phyloP scores from a whole-genome alignment of 768 basidiomycete species.

The Suillus occidentalis region DNA sequence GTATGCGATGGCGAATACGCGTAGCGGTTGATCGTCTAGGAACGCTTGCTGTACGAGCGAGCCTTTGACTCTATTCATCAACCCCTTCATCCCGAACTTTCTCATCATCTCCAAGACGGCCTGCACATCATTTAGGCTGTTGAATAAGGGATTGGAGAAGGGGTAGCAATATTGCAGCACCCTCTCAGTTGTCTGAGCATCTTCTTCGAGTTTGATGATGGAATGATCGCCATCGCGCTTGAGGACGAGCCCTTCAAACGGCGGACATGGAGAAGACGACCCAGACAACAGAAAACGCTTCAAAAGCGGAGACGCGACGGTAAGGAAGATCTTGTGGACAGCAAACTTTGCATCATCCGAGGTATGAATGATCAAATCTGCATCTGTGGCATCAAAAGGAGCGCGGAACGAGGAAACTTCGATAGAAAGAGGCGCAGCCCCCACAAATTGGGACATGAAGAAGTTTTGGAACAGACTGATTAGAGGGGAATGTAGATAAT shows the following conservation, averaged over 20 bases:
- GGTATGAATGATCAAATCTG: constrained; percentile 44
- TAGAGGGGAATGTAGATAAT: not conserved
- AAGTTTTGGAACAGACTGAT: not conserved
- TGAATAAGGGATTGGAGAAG: constrained; percentile 31
- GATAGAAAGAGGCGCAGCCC: constrained; percentile 26
- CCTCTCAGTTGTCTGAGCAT: constrained; percentile 29
- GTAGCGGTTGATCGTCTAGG: constrained; percentile 33
- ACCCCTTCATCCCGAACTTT: constrained; percentile 40
- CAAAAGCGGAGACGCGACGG: constrained; percentile 43
- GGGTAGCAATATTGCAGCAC: constrained; percentile 41
- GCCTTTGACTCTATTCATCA: constrained; percentile 30
- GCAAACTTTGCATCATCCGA: constrained; percentile 44
- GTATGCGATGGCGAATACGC: constrained; percentile 41
- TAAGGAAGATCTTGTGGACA: constrained; percentile 42
- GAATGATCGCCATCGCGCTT: constrained; percentile 25
- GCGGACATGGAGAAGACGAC: constrained; percentile 30
- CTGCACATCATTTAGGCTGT: constrained; percentile 36
- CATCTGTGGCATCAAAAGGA: constrained; percentile 40
- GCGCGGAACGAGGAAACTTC: constrained; percentile 29
- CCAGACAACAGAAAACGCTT: constrained; percentile 29
- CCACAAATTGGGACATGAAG: constrained; percentile 29
- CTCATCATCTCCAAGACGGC: constrained; percentile 34
- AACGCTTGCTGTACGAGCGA: constrained; percentile 27
- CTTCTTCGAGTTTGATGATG: constrained; percentile 34
- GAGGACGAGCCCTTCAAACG: constrained; percentile 24